Conservation (phyloP, 2,329 filamentous ascomycete species). For the Hypoxylon sp. region DNA sequence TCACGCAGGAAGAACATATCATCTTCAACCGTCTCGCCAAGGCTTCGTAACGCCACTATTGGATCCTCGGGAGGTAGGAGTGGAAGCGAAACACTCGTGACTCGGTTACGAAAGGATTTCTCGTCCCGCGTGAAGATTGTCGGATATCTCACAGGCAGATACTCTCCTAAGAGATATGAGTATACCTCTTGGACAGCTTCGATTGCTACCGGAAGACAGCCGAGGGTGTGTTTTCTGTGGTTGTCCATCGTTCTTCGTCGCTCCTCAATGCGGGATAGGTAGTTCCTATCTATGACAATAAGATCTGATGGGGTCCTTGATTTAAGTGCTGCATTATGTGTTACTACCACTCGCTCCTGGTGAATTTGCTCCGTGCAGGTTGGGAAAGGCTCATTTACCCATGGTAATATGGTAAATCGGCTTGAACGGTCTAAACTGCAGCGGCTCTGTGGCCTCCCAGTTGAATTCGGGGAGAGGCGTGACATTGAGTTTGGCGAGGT, state of each 20-base stretch:
- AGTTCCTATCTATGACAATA: conserved; percentile 62
- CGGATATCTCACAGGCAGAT: conserved; percentile 60
- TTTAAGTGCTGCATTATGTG: conserved; percentile 50
- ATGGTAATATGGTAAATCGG: conserved; percentile 63
- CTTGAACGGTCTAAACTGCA: conserved; percentile 58
- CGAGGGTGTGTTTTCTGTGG: conserved; percentile 53
- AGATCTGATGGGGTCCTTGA: conserved; percentile 57
- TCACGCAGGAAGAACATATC: conserved; percentile 61
- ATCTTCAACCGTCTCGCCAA: conserved; percentile 63
- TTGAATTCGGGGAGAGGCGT: conserved; percentile 50
- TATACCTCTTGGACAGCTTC: conserved; percentile 59
- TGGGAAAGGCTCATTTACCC: conserved; percentile 48
- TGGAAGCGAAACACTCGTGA: conserved; percentile 45
- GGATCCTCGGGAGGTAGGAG: conserved; percentile 31
- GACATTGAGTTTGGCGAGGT: too few relatives aligned
- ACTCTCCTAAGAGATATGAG: conserved; percentile 54
- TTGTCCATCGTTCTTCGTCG: conserved; percentile 51
- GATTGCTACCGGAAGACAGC: conserved; percentile 51
- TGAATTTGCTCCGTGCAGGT: conserved; percentile 1
- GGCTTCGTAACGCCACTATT: conserved; percentile 48
- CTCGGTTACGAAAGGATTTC: conserved; percentile 51
- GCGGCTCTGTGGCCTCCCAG: conserved; percentile 51
- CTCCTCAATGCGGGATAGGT: conserved; percentile 54
- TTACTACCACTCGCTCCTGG: conserved; percentile 14
- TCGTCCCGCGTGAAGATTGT: conserved; percentile 52